Percentiles rank a stretch among this genome's conserved stretches.
phyloP scores from a whole-genome alignment of 495 filamentous ascomycete species.

The Collariella sp. region DNA sequence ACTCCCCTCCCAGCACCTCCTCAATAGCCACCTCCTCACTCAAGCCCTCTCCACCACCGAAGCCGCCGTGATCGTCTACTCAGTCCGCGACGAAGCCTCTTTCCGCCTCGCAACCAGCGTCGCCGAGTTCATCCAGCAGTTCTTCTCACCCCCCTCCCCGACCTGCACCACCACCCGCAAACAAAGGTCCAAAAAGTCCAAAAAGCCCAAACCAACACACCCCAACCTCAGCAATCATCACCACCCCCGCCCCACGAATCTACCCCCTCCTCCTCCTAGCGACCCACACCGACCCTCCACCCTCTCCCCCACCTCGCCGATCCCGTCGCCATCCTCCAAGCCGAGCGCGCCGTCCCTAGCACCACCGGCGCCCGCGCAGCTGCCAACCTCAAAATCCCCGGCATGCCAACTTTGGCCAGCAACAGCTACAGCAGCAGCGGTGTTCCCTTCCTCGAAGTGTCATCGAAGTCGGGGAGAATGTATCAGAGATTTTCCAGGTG shows the following conservation, averaged over 20 bases:
- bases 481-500: conserved; percentile 25
- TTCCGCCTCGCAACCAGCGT: conserved; percentile 24
- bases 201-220: no score
- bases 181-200: no score
- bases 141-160: conserved; percentile 7
- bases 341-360: conserved; percentile 22
- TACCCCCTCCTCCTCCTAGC: conserved; percentile 34
- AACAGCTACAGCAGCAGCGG: no score
- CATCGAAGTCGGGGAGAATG: conserved; percentile 33
- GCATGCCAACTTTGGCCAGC: no score
- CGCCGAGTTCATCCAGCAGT: conserved; percentile 24
- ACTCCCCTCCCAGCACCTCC: conserved; percentile 29
- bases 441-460: conserved; percentile 29
- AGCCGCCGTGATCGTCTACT: conserved; percentile 34
- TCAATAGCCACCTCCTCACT: conserved; percentile 24
- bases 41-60: conserved; percentile 35
- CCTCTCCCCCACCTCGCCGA: conserved; percentile 15
- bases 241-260: no score
- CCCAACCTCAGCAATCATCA: no score
- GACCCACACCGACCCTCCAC: conserved; percentile 19
- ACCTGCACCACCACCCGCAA: not conserved
- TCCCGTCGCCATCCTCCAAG: not conserved
- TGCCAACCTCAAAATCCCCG: not conserved
- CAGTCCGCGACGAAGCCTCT: conserved; percentile 27
- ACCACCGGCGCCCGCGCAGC: conserved; percentile 24